Conservation (phyloP, 345 rosid species). For the Hevea brasiliensis region DNA sequence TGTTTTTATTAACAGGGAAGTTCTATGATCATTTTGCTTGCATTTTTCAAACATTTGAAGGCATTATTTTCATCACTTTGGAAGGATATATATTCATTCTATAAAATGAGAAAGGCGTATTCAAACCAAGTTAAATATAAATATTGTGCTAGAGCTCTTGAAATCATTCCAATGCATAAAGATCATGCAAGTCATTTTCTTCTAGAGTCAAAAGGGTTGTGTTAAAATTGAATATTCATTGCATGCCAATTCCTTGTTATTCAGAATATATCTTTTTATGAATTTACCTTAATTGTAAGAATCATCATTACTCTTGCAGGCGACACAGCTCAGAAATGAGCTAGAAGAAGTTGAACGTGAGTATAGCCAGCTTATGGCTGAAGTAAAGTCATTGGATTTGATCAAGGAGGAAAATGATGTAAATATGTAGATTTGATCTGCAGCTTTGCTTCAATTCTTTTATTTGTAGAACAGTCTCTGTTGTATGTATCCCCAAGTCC, state of each 20-base stretch:
- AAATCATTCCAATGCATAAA: too few relatives aligned
- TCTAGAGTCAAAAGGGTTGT: too few relatives aligned
- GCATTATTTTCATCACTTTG: too few relatives aligned
- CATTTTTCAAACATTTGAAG: too few relatives aligned
- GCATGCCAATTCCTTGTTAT: background rate
- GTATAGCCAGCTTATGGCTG: slow-evolving; percentile 42
- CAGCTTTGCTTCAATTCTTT: background rate
- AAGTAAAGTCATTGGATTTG: slow-evolving; percentile 39
- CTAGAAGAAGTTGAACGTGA: slow-evolving; percentile 39
- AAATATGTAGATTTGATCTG: slow-evolving; percentile 23
- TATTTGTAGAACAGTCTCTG: background rate
- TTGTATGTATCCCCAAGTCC: background rate
- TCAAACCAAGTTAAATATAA: too few relatives aligned
- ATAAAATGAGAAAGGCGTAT: too few relatives aligned
- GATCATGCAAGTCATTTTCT: too few relatives aligned
- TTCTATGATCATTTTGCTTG: too few relatives aligned
- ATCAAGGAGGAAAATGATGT: slow-evolving; percentile 42
- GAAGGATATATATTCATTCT: too few relatives aligned
- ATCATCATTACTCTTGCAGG: slow-evolving; percentile 36
- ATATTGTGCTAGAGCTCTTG: too few relatives aligned
- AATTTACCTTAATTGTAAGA: background rate
- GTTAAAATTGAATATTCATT: background rate
- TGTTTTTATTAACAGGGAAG: too few relatives aligned
- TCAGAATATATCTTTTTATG: background rate
- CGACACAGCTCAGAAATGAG: slow-evolving; percentile 48